Base-by-base conservation (phyloP, 805 yeast genomes). In the Maudiozyma saulgeensis region DNA sequence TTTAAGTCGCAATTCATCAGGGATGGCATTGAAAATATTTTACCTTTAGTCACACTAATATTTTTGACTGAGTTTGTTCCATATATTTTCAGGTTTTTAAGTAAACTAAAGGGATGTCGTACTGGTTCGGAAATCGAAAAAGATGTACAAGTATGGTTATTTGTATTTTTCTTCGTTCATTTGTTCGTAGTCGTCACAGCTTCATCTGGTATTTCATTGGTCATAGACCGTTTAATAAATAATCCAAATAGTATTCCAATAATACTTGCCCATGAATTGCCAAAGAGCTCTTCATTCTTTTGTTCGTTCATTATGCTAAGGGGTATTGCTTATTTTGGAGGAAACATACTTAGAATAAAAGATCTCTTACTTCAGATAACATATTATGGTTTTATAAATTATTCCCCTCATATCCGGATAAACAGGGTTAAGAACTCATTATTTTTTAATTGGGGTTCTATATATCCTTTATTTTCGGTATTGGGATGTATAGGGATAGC, bases 221-320 rank as follows among this genome's bases (percentile, higher is more conserved):
- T 87, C 0, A 64, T 84, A 42, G 80, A 80, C 53, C 80, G 78
- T 49, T 66, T 84, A 5, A 64, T 86, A 6, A 79, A 77, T 51
- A 82, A 78, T 55, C 96, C 96, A 1, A 78, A 81, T 0, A 78
- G 87, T 0, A 77, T 86, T 12, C 88, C 93, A 0, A 71, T 79
- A 6, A 64, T 87, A 48, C 70, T 88, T 23, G 96, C 96, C 0
- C 74, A 76, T 13, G 86, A 88, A 56, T 71, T 90, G 35, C 96
- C 96, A 0, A 85, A 84, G 59, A 85, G 95, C 23, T 83, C 96
- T 1, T 86, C 82, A 42, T 89, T 90, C 60, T 90, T 89, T 68
- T 82, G 82, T 63, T 84, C 90, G 3, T 87, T 83, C 59, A 69
- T 88, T 38, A 68, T 87, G 0, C 71, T 89, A 34, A 82, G 85